phyloP scores from a whole-genome alignment of 345 rosid genomes.

The Populus tremula region DNA sequence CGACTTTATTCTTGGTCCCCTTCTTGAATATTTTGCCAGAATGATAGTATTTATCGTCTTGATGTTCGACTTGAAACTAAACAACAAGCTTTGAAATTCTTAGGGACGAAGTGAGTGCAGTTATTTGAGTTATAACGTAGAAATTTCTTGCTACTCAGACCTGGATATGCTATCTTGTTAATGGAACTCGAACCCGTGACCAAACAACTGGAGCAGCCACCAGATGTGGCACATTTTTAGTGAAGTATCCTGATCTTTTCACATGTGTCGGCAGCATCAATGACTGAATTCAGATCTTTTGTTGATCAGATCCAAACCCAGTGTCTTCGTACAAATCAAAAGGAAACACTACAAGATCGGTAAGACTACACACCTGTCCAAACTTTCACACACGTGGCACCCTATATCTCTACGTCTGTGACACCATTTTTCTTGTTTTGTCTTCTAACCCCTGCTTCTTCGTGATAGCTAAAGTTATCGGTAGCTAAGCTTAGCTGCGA shows the following conservation, averaged over 20 bases:
- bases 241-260: neutral
- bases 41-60: too few species aligned
- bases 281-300: neutral
- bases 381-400: neutral
- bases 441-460: neutral
- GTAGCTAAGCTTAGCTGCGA: neutral
- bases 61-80: neutral
- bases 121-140: too few species aligned
- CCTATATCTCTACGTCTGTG: neutral
- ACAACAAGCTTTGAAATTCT: neutral
- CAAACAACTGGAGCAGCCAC: neutral
- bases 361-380: constrained; percentile 7
- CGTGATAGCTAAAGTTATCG: neutral
- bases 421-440: neutral
- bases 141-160: neutral
- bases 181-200: neutral
- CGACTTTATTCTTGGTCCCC: neutral
- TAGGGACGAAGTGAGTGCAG: neutral
- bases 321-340: neutral
- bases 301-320: constrained; percentile 5
- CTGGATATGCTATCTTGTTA: neutral
- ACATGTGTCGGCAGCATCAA: neutral
- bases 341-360: neutral
- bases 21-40: neutral
- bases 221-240: neutral